Evolutionary conservation across 139 green algal species (phyloP).

Genomic region (Chlorella sp.): DNA sequence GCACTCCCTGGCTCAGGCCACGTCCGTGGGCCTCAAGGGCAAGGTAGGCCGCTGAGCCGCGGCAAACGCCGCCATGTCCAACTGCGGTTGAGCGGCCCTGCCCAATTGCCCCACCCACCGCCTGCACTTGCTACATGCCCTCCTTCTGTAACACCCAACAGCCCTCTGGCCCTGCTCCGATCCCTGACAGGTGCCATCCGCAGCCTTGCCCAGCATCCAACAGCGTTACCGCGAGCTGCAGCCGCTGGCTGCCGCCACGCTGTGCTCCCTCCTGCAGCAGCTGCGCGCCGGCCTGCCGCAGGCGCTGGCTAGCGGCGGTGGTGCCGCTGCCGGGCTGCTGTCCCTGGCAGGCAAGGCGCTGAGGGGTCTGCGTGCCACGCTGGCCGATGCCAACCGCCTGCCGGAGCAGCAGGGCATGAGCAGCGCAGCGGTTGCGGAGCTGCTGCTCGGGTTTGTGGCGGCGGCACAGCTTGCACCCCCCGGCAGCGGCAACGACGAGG

Average conservation of each 20-base stretch:
- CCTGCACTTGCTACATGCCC: not conserved
- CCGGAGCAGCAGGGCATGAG: conserved; percentile 17
- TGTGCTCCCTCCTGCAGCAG: conserved; percentile 30
- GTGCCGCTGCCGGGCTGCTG: not conserved
- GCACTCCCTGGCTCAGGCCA: conserved; percentile 21
- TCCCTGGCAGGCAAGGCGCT: not conserved
- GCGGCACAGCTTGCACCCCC: not conserved
- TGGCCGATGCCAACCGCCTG: not conserved
- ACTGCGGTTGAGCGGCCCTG: not conserved
- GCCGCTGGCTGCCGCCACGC: not conserved
- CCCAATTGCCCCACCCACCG: not conserved
- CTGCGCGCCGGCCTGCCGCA: not conserved
- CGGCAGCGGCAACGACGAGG: not conserved
- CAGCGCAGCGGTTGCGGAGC: not conserved
- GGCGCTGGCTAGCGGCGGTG: not conserved
- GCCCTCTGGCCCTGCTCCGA: not conserved
- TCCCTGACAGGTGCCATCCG: conserved; percentile 12
- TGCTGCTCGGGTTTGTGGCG: conserved; percentile 12
- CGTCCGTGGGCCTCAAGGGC: not conserved
- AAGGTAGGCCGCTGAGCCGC: not conserved
- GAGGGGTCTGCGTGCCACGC: conserved; percentile 4
- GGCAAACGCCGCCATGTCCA: not conserved
- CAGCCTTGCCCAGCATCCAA: conserved; percentile 20
- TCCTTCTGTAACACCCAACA: not conserved
- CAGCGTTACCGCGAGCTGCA: not conserved